Evolutionary conservation across 352 stramenopile genomes (phyloP), one percentile per base, ranked within the genome.

Genomic region (Hyaloperonospora brassicae): DNA sequence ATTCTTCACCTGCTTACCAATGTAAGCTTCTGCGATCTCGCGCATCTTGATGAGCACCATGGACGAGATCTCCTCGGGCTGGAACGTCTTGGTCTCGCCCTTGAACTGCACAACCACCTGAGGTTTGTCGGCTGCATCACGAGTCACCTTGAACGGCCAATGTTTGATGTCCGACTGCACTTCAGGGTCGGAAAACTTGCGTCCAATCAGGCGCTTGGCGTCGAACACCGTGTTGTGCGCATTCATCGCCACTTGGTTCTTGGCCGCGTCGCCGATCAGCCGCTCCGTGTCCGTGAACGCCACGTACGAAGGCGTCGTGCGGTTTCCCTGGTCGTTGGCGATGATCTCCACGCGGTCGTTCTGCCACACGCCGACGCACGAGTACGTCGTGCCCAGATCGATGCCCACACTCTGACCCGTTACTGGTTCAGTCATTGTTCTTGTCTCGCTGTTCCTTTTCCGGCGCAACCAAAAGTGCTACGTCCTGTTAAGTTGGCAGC

Each of bases 241-340:
- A 42, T 98, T 98, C 89, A 97, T 96, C 17, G 89, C 84, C 27
- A 92, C 87, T 58, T 94, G 82, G 61, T 17, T 17, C 17, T 17
- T 17, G 17, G 17, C 17, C 17, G 17, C 17, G 17, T 17, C 17
- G 17, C 17, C 17, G 17, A 17, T 17, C 17, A 17, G 17, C 17
- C 17, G 17, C 17, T 17, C 17, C 17, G 17, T 17, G 49, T 97
- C 88, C 21, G 86, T 98, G 78, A 98, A 98, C 3, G 89, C 93
- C 43, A 98, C 93, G 63, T 98, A 97, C 24, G 93, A 98, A 4
- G 94, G 93, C 0, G 93, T 98, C 25, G 90, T 98, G 31, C 93
- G 85, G 70, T 97, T 97, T 49, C 95, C 95, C 64, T 97, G 87
- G 61, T 97, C 89, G 64, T 98, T 98, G 4, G 27, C 4, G 8